Base-by-base conservation (phyloP, 257 asterid genomes). In the Solanum gracilifrons region DNA sequence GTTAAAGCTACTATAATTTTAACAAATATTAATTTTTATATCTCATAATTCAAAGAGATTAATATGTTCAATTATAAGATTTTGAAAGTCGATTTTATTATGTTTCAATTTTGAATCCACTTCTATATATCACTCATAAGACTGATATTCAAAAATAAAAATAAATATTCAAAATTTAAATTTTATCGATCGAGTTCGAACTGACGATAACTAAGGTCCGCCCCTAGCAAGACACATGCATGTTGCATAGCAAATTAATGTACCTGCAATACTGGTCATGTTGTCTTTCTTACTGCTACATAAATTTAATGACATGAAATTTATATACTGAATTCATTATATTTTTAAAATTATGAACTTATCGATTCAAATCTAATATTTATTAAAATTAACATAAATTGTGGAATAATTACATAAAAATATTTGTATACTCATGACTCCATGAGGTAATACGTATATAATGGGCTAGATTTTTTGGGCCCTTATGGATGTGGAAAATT, bases 191-290 rank as follows among this genome's bases (percentile, higher is more conserved):
- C 7, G 7, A 23, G 9, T 51, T 4, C 7, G 1, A 9, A 51
- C 4, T 5, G 0, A 48, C 60, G 21, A 48, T 51, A 43, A 46
- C 55, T 46, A 3, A 58, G 66, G 66, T 20, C 12, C 12, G 0
- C 12, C 29, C 71, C 7, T 4, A 62, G 3, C 15, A 62, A 9
- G 71, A 62, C 71, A 10, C 31, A 62, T 62, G 71, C 71, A 9
- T 62, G 71, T n/a, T 64, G 41, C 35, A 13, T 76, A 23, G 35
- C 35, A 76, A 76, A 76, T 76, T 37, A 76, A 76, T 37, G 58
- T 76, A 0, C 32, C 60, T 37, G 32, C 58, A 37, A 76, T 11
- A 37, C 29, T 37, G 58, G 58, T 33, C 83, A 75, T 32, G 8
- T 37, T 37, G 12, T 76, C 58, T 37, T 36, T 37, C 21, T 76